Base-by-base conservation (phyloP, 2,329 filamentous ascomycete genomes). In the Arachnomyces sp. region DNA sequence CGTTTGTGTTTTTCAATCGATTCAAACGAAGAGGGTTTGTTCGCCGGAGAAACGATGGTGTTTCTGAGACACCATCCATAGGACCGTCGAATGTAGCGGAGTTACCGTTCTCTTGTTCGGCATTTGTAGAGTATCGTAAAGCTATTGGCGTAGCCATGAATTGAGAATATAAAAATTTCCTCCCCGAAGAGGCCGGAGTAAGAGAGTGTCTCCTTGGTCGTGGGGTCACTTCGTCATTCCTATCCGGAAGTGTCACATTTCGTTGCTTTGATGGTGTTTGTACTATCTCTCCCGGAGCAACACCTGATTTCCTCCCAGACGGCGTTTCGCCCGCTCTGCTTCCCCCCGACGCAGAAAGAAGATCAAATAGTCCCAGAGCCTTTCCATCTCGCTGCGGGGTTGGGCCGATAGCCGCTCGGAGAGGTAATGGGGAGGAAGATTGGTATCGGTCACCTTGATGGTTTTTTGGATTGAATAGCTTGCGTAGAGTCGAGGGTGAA, bases 381-480 rank as follows among this genome's bases (percentile, higher is more conserved):
- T 63, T 69, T 7, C 69, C 69, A 51, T 72, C 66, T 29, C 68
- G 63, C 43, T 71, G 67, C 1, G 69, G 69, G 2, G 69, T 72
- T 9, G 69, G 69, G 3, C 68, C 69, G 36, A 72, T 67, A 16
- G 57, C 60, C 7, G 58, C 46, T 33, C 64, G 62, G 2, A 68
- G 47, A 2, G 63, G 61, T 7, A 58, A 53, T 11, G 60, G 56
- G 11, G 57, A 55, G 17, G 52, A 42, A 5, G 45, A 34, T 30
- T 39, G 44, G 39, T 56, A 51, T 12, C 45, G 49, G 34, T 25
- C 34, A 9, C 30, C 18, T 37, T 34, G 18, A 31, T 64, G 61
- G 2, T 57, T 51, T 17, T 49, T 55, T 6, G 64, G 57, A 39
- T 59, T 62, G 53, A 63, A 63, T 8, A 66, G 48, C 28, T 54